Conservation (phyloP, 139 green algal species). For the Zygnema circumcarinatum region DNA sequence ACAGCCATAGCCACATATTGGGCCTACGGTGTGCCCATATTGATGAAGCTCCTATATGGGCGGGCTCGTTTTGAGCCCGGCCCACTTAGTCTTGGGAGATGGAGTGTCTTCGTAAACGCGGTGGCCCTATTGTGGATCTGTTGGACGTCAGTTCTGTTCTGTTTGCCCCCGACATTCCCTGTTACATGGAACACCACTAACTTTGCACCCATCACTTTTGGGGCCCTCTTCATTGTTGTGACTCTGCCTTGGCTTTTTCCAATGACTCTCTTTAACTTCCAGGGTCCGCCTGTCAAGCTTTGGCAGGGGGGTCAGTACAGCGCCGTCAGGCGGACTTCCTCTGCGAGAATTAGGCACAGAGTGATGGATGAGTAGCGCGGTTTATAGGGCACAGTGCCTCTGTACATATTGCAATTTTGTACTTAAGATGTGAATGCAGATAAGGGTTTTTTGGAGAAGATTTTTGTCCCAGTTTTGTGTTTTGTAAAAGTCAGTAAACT, state of each 20-base stretch:
- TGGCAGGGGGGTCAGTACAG: background rate
- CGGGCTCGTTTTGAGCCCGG: background rate
- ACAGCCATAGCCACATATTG: constrained; percentile 67
- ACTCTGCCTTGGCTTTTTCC: constrained; percentile 6
- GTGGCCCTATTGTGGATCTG: constrained; percentile 37
- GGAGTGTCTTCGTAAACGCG: constrained; percentile 60
- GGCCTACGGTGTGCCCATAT: constrained; percentile 69
- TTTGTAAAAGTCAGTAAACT: too few relatives aligned
- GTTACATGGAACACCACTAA: background rate
- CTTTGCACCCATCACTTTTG: background rate
- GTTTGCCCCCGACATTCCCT: constrained; percentile 4
- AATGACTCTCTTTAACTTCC: background rate
- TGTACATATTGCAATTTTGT: too few relatives aligned
- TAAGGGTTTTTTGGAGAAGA: too few relatives aligned
- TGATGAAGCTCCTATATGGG: constrained; percentile 58
- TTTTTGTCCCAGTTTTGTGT: too few relatives aligned
- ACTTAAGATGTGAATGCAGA: too few relatives aligned
- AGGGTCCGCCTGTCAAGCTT: background rate
- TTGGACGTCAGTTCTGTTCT: constrained; percentile 61
- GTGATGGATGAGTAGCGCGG: too few relatives aligned
- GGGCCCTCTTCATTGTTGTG: background rate
- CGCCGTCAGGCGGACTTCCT: background rate
- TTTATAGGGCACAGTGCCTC: too few relatives aligned
- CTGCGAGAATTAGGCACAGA: too few relatives aligned
- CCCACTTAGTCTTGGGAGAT: constrained; percentile 64